Base-by-base conservation (phyloP, 2,329 filamentous ascomycete genomes). In the Fusarium continuum region DNA sequence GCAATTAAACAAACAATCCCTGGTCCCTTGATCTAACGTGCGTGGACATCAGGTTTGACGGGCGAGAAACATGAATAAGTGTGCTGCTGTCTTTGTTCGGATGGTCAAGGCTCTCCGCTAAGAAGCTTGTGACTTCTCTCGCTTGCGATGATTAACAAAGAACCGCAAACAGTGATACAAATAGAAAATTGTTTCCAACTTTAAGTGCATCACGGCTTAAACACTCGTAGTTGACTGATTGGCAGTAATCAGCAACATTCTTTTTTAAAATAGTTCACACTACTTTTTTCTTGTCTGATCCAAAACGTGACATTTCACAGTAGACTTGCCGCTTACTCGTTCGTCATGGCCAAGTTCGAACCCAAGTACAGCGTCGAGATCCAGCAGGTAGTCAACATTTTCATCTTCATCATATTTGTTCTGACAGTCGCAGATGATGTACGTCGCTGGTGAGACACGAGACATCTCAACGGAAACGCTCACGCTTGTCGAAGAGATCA, bases 401-500 rank as follows among this genome's bases (percentile, higher is more conserved):
- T 28, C 10, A 20, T 36, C 5, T 1, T 10, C 2, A 2, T 16
- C 7, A 0, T 20, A 2, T 3, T n/a, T 8, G 10, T 6, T 9
- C 13, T 48, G 7, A 41, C 1, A 1, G 4, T 6, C 9, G 2
- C 2, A 68, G 64, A 68, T 68, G 64, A 65, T 67, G 64, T 68
- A 51, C 20, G 48, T 62, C 14, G 61, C 56, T 4, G 64, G 64
- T 1, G 64, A 67, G 35, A 59, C 49, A 5, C 46, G 54, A 6
- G 53, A 60, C 2, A 34, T 61, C 4, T 90, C 92, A 1, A 80
- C 89, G 16, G 94, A 98, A 73, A 97, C 94, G 0, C 97, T 94
- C 1, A 89, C 90, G 38, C 89, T 98, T 70, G 96, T 99, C 63
- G 95, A 99, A 75, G 91, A 95, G 69, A 97, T 98, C 69, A 93